Conservation (phyloP, 2,329 filamentous ascomycete genomes). For the Epichloe uncinata region DNA sequence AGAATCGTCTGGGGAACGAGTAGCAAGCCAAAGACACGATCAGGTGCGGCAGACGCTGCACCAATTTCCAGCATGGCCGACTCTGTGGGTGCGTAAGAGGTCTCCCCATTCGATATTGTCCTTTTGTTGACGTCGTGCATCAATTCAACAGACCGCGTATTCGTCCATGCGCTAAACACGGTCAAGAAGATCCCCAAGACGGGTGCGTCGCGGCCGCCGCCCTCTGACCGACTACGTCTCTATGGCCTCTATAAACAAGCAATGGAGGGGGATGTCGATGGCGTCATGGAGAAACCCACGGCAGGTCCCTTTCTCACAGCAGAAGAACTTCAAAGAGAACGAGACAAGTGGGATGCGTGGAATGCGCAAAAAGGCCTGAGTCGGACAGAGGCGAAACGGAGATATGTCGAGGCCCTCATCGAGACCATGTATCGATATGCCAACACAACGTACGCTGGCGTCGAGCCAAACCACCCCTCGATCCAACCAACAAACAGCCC, state of each 20-base stretch:
- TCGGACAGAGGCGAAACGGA: conserved; percentile 83
- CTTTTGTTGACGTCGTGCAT: conserved; percentile 4
- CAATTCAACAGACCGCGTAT: conserved; percentile 66
- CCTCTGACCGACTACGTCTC: conserved; percentile 71
- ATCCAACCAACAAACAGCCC: not conserved
- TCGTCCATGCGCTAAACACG: conserved; percentile 96
- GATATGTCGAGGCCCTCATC: conserved; percentile 88
- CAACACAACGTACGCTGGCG: conserved; percentile 53
- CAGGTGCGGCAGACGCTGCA: not conserved
- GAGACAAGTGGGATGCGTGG: conserved; percentile 87
- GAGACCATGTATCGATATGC: conserved; percentile 96
- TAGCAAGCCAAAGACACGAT: not conserved
- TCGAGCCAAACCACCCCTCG: not conserved
- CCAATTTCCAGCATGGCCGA: conserved; percentile 20
- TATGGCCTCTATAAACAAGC: conserved; percentile 99
- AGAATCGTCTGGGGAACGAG: not conserved
- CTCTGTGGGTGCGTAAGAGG: conserved; percentile 22
- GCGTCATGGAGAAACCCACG: conserved; percentile 76
- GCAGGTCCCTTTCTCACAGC: conserved; percentile 30
- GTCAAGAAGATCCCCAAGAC: conserved; percentile 96
- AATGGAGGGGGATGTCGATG: conserved; percentile 91
- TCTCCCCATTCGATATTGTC: not conserved
- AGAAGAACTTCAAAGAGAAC: conserved; percentile 45
- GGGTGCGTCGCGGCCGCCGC: conserved; percentile 76
- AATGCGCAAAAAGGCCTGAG: conserved; percentile 71